Conservation (phyloP, 768 basidiomycete genomes). For the Termitomyces titanicus region DNA sequence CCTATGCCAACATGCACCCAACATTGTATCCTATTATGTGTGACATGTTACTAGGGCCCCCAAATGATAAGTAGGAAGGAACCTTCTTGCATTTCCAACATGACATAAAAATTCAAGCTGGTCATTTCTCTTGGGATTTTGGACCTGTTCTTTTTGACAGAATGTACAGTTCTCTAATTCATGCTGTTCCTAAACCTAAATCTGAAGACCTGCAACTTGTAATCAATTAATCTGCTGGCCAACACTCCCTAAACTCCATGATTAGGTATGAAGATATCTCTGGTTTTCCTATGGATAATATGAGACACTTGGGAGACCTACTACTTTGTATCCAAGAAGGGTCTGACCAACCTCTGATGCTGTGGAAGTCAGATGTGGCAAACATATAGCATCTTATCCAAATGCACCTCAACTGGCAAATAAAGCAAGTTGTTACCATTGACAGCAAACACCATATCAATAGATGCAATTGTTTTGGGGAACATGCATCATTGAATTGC, state of each 20-base stretch:
- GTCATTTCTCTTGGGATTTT: background rate
- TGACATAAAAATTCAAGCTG: background rate
- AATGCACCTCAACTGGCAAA: background rate
- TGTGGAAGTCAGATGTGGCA: background rate
- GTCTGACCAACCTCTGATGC: background rate
- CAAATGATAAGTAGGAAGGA: background rate
- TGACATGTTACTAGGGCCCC: background rate
- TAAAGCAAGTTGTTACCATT: background rate
- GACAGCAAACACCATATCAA: too few species aligned
- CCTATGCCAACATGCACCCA: constrained; percentile 25
- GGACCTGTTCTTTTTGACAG: background rate
- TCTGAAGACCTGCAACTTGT: background rate
- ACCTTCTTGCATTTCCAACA: background rate
- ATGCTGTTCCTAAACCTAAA: background rate
- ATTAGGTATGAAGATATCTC: background rate
- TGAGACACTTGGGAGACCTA: background rate
- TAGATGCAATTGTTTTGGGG: too few species aligned
- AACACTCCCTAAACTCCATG: background rate
- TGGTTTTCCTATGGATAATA: background rate
- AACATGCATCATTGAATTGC: background rate
- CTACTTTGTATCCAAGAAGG: background rate
- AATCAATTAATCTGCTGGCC: background rate
- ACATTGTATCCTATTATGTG: constrained; percentile 15
- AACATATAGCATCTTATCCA: background rate
- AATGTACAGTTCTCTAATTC: background rate